phyloP scores from a whole-genome alignment of 2,329 filamentous ascomycete genomes.

The Aspergillus eucalypticola region DNA sequence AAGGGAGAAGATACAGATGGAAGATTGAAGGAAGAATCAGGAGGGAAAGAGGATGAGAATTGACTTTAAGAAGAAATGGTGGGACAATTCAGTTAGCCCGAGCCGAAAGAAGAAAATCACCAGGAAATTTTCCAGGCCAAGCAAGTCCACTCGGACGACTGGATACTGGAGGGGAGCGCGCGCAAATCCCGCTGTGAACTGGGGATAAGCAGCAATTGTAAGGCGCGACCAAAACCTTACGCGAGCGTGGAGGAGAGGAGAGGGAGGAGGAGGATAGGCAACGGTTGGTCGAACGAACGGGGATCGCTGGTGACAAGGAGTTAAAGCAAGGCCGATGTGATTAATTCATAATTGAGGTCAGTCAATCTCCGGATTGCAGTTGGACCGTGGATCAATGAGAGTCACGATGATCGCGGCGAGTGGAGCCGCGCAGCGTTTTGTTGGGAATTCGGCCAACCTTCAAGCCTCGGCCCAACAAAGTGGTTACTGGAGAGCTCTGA shows the following conservation, averaged over 20 bases:
- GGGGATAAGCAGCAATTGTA: not conserved
- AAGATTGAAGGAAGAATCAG: not conserved
- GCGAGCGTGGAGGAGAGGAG: not conserved
- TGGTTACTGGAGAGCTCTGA: not conserved
- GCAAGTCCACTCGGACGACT: not conserved
- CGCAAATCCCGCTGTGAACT: slow-evolving; percentile 1
- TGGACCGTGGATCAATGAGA: slow-evolving; percentile 5
- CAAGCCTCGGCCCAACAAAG: slow-evolving; percentile 19
- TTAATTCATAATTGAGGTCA: not conserved
- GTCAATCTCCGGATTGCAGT: slow-evolving; percentile 1
- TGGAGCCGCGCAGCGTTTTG: slow-evolving; percentile 21
- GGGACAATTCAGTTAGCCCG: not conserved
- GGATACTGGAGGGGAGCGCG: not conserved
- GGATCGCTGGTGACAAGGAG: not conserved
- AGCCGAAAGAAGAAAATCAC: not conserved
- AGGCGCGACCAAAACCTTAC: slow-evolving; percentile 2
- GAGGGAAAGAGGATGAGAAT: not conserved
- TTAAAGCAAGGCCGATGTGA: not conserved
- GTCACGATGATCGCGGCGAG: slow-evolving; percentile 1
- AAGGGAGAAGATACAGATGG: not conserved
- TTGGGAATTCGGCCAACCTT: slow-evolving; percentile 12
- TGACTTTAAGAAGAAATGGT: not conserved
- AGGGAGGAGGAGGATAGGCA: not conserved
- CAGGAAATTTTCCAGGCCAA: not conserved
- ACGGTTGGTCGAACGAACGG: not conserved